Percentiles rank a stretch among this genome's conserved stretches.
Conservation (phyloP, 75 land plant species). For the Pinus albicaulis region DNA sequence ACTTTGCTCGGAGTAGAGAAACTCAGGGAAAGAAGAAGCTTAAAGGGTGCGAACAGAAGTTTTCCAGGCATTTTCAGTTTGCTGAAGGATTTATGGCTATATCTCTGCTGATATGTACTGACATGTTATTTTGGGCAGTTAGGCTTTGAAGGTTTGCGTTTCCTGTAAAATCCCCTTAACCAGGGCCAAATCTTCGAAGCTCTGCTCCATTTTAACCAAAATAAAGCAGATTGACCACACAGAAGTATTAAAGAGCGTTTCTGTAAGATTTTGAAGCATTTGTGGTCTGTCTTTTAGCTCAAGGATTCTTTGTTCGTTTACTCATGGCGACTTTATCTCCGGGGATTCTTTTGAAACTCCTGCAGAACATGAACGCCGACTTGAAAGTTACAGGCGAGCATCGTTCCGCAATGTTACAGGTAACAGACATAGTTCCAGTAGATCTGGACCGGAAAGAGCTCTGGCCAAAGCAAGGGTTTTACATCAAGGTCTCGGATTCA, state of each 20-base stretch:
- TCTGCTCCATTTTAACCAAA: too few relatives aligned
- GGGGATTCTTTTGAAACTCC: slow-evolving; percentile 75
- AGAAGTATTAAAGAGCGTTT: background rate
- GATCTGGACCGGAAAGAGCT: slow-evolving; percentile 37
- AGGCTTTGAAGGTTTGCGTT: too few relatives aligned
- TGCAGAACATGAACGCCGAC: slow-evolving; percentile 82
- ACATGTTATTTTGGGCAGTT: too few relatives aligned
- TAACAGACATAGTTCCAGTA: slow-evolving; percentile 47
- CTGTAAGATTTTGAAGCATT: background rate
- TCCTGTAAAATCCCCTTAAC: too few relatives aligned
- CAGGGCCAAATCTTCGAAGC: too few relatives aligned
- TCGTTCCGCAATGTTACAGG: slow-evolving; percentile 67
- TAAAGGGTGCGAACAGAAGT: too few relatives aligned
- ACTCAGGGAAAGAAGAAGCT: too few relatives aligned
- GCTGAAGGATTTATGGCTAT: too few relatives aligned
- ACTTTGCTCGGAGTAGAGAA: too few relatives aligned
- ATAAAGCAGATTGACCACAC: too few relatives aligned
- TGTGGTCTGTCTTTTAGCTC: background rate
- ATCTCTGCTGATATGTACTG: too few relatives aligned
- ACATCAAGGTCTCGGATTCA: slow-evolving; percentile 50
- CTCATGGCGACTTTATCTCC: slow-evolving; percentile 66
- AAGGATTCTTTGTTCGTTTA: background rate
- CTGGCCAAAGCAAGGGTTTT: slow-evolving; percentile 55
- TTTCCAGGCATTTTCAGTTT: too few relatives aligned
- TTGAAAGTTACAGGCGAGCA: slow-evolving; percentile 71